Evolutionary conservation across 768 basidiomycete species (phyloP), one percentile per base, ranked within the genome.

Genomic region (Suillus lakei): DNA sequence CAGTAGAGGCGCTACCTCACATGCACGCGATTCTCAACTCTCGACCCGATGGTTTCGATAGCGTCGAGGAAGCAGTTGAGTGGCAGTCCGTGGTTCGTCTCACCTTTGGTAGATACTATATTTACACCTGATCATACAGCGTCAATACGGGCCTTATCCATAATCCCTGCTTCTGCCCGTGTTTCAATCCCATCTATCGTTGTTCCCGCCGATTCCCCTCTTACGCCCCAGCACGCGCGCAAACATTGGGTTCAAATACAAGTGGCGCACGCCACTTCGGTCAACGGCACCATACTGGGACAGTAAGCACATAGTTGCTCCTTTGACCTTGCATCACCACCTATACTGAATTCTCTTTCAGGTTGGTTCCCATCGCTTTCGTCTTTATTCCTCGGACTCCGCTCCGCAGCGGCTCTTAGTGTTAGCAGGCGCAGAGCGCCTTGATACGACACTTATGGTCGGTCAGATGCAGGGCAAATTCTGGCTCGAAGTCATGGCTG

Each of bases 391-490:
- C 83, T 99, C 1, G 77, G 84, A 0, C 86, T 88, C 0, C 86
- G 90, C 16, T 86, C 93, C 0, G 97, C 96, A 0, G n/a, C 88
- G 96, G 34, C 79, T 99, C 32, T 86, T 99, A 28, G 86, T 99
- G 10, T 82, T 99, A 18, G 98, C 98, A 0, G 97, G 96, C 0
- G 89, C 96, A 21, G 98, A 99, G 70, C 84, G 96, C 21, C 86
- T 99, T 5, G 98, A 99, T 72, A 91, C 88, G 70, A 89, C 94
- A 69, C 84, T 99, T 54, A 98, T 97, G 91, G 95, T 99, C 59
- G 98, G 92, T 1, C 95, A 96, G 73, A 96, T 97, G 95, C 94
- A 91, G 75, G 93, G 91, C 72, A 98, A 98, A 76, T 99, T 98
- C 78, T 97, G 98, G 78, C 84, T 98, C 75, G 90, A 86, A 28